A percentile compares a stretch with the other conserved stretches of the same genome.
Evolutionary conservation across 2,329 filamentous ascomycete genomes (phyloP).

Genomic region (Pseudohalonectria lignicola): DNA sequence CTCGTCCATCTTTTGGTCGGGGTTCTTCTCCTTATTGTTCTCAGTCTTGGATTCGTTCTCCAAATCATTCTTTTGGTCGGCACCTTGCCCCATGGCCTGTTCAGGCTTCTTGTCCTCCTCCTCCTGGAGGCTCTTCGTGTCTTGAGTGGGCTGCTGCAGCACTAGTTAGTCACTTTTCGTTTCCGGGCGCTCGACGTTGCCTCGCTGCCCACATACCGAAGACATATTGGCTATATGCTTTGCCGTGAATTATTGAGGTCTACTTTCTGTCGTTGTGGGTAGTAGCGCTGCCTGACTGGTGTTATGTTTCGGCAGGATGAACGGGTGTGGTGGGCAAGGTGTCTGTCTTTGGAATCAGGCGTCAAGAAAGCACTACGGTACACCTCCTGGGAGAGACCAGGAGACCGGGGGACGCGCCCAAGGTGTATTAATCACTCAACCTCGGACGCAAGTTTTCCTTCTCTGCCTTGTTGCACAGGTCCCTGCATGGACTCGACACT

Average conservation of each 20-base stretch:
- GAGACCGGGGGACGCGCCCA: too few species aligned
- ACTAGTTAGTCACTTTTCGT: not conserved
- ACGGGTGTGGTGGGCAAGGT: too few species aligned
- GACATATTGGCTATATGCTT: not conserved
- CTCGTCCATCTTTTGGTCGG: constrained; percentile 4
- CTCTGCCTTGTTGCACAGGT: too few species aligned
- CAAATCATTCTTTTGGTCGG: constrained; percentile 5
- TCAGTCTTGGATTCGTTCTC: constrained; percentile 7
- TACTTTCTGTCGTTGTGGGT: too few species aligned
- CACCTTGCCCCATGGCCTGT: not conserved
- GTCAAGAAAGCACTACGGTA: too few species aligned
- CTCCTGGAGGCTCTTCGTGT: not conserved
- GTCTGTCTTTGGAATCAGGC: too few species aligned
- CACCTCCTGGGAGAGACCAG: too few species aligned
- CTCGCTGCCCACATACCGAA: not conserved
- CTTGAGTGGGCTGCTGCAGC: not conserved
- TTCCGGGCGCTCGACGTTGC: not conserved
- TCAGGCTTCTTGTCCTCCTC: not conserved
- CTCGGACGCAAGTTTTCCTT: too few species aligned
- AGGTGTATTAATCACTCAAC: too few species aligned
- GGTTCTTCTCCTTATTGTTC: constrained; percentile 2
- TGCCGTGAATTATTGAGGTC: too few species aligned
- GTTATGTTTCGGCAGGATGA: too few species aligned
- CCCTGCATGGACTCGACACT: not conserved
- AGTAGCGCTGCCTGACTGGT: too few species aligned